phyloP scores from a whole-genome alignment of 345 rosid genomes.

The Schrenkiella parvula region DNA sequence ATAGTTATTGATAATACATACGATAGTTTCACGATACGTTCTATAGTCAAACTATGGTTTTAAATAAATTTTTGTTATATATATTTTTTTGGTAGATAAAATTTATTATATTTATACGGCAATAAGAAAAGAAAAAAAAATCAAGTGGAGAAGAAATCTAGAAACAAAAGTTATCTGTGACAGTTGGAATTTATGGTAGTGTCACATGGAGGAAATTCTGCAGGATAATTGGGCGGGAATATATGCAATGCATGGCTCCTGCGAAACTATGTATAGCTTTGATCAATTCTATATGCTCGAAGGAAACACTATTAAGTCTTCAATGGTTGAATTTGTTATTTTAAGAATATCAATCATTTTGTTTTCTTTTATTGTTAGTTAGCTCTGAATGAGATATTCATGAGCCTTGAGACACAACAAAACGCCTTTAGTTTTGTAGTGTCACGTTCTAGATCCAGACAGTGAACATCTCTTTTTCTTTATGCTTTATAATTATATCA shows the following conservation, averaged over 20 bases:
- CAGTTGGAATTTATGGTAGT: slow-evolving; percentile 21
- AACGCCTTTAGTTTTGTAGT: neutral
- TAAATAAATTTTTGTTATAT: neutral
- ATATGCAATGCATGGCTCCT: slow-evolving; percentile 13
- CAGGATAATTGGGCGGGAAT: slow-evolving; percentile 34
- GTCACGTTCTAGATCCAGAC: neutral
- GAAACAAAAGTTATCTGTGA: slow-evolving; percentile 10
- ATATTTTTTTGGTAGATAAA: neutral
- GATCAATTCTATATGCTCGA: neutral
- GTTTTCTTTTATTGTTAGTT: neutral
- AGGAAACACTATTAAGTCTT: neutral
- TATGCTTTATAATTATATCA: neutral
- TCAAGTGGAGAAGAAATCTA: slow-evolving; percentile 5
- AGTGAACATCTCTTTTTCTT: neutral
- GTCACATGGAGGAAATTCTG: slow-evolving; percentile 29
- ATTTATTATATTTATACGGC: neutral
- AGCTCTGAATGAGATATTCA: neutral
- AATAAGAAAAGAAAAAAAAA: neutral
- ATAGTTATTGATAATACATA: neutral
- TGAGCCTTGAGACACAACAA: neutral
- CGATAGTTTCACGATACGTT: neutral
- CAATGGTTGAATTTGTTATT: neutral
- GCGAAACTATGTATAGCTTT: neutral
- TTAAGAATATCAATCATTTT: neutral
- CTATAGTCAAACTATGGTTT: neutral